Conservation (phyloP, 2,329 filamentous ascomycete species). For the Penicillium sclerotiorum region DNA sequence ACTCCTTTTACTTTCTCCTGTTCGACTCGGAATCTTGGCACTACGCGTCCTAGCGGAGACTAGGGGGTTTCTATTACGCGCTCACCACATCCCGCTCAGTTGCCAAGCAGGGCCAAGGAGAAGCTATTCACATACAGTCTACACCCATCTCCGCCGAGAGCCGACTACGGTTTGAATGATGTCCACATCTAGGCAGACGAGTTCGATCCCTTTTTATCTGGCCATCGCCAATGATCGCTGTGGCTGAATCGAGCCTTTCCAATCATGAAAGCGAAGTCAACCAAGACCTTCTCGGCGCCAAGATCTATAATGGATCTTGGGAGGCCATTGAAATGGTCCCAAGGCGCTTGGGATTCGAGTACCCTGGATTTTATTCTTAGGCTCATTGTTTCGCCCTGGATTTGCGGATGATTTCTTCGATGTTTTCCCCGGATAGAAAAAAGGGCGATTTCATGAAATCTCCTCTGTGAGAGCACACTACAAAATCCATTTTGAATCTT, state of each 20-base stretch:
- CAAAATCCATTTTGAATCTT: too few relatives aligned
- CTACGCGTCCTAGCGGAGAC: conserved; percentile 12
- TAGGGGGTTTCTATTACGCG: not conserved
- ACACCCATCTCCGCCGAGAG: not conserved
- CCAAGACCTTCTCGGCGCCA: conserved; percentile 9
- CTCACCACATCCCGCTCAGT: conserved; percentile 8
- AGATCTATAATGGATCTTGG: conserved; percentile 1
- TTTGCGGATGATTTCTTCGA: too few relatives aligned
- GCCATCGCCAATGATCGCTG: too few relatives aligned
- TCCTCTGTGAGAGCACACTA: too few relatives aligned
- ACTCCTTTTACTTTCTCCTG: not conserved
- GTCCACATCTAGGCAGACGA: too few relatives aligned
- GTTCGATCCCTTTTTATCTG: too few relatives aligned
- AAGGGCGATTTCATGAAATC: too few relatives aligned
- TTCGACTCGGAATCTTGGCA: conserved; percentile 5
- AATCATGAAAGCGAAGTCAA: not conserved
- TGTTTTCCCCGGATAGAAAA: too few relatives aligned
- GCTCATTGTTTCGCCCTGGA: too few relatives aligned
- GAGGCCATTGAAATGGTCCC: not conserved
- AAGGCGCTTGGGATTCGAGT: not conserved
- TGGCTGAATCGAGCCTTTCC: not conserved
- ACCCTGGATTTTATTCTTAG: not conserved
- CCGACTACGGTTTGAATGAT: too few relatives aligned
- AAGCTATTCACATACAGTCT: conserved; percentile 7
- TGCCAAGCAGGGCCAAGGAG: conserved; percentile 14